A percentile compares a stretch with the other conserved stretches of the same genome.
Conservation (phyloP, 805 yeast genomes). For the Saturnispora hagleri region DNA sequence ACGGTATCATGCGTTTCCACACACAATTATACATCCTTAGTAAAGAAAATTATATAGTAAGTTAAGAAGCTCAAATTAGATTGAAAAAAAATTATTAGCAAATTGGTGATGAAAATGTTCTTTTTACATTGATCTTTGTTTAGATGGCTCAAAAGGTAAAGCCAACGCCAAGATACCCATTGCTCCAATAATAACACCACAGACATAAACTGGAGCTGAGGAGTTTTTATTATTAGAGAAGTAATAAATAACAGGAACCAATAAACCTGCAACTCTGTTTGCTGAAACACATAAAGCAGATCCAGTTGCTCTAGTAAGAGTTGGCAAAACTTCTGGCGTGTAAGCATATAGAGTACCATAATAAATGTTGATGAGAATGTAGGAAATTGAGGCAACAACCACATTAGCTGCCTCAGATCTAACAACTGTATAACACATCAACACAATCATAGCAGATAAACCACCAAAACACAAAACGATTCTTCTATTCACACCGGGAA, state of each 20-base stretch:
- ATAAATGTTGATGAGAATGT: slow-evolving; percentile 38
- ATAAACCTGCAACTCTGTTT: slow-evolving; percentile 43
- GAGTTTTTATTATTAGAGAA: slow-evolving; percentile 40
- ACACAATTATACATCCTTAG: neutral
- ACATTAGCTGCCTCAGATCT: slow-evolving; percentile 47
- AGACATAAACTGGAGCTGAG: slow-evolving; percentile 51
- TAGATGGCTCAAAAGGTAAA: slow-evolving; percentile 44
- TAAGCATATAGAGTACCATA: slow-evolving; percentile 56
- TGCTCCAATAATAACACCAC: slow-evolving; percentile 45
- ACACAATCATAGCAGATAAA: slow-evolving; percentile 43
- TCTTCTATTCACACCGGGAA: slow-evolving; percentile 40
- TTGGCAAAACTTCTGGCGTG: slow-evolving; percentile 56
- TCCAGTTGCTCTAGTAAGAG: slow-evolving; percentile 47
- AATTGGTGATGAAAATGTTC: neutral
- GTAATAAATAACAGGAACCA: slow-evolving; percentile 50
- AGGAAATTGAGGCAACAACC: slow-evolving; percentile 40
- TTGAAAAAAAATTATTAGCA: neutral
- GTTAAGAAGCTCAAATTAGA: neutral
- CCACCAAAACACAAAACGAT: slow-evolving; percentile 49
- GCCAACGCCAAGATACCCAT: slow-evolving; percentile 37
- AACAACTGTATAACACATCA: slow-evolving; percentile 57
- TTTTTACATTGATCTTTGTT: slow-evolving; percentile 26
- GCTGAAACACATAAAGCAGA: slow-evolving; percentile 50
- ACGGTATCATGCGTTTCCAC: neutral
- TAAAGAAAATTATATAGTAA: neutral